Evolutionary conservation across 345 rosid species (phyloP).

Genomic region (Hypericum androsaemum): DNA sequence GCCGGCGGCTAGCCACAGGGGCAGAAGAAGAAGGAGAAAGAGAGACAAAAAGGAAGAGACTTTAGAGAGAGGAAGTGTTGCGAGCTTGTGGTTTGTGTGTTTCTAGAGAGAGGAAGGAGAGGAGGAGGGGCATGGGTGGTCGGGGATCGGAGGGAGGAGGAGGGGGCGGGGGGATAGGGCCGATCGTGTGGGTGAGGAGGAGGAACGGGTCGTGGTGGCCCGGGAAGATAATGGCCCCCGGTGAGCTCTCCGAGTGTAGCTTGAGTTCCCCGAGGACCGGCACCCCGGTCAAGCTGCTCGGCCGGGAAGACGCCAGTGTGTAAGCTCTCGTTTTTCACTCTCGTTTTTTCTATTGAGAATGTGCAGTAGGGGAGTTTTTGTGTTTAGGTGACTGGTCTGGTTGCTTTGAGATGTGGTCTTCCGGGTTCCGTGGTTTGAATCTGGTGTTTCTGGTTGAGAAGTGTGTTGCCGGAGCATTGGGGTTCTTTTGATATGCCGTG

Average conservation of each 20-base stretch:
- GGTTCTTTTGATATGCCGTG: too few species aligned
- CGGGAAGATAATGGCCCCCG: constrained; percentile 71
- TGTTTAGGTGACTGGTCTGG: too few species aligned
- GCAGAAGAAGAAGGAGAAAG: too few species aligned
- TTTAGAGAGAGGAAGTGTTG: too few species aligned
- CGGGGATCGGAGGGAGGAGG: background rate
- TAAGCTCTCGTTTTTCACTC: constrained; percentile 26
- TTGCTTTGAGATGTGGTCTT: too few species aligned
- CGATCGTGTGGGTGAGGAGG: constrained; percentile 95
- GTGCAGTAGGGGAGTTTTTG: too few species aligned
- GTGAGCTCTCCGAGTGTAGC: constrained; percentile 64
- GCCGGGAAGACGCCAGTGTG: constrained; percentile 99
- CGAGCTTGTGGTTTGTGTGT: too few species aligned
- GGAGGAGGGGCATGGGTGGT: background rate
- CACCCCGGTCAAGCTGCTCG: constrained; percentile 97
- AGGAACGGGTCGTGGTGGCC: constrained; percentile 99
- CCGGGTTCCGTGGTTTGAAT: too few species aligned
- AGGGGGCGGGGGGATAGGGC: constrained; percentile 26
- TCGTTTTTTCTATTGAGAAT: background rate
- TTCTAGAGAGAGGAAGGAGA: too few species aligned
- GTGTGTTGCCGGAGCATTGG: too few species aligned
- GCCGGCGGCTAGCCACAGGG: constrained; percentile 36
- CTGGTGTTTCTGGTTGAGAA: too few species aligned
- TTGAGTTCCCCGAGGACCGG: constrained; percentile 88
- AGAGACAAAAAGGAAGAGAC: too few species aligned